Conservation (phyloP, 352 stramenopile species). For the Globisporangium yorkense region DNA sequence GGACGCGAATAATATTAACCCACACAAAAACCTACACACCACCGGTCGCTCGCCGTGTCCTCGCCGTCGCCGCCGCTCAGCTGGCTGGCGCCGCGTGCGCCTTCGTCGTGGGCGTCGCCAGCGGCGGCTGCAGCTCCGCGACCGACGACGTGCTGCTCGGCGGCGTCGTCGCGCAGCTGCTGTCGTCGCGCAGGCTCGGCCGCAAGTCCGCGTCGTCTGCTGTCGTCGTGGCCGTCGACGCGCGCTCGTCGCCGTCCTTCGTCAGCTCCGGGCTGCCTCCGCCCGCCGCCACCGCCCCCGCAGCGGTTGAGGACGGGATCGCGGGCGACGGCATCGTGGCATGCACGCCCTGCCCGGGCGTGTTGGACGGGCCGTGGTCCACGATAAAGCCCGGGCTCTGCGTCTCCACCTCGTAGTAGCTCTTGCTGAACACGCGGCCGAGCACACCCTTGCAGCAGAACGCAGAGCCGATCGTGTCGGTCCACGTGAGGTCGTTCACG, state of each 20-base stretch:
- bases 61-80: not conserved
- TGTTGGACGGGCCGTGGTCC: slow-evolving; percentile 47
- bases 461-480: slow-evolving; percentile 43
- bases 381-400: slow-evolving; percentile 59
- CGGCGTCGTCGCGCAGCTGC: slow-evolving; percentile 31
- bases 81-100: not conserved
- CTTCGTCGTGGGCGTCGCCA: slow-evolving; percentile 4
- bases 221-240: slow-evolving; percentile 28
- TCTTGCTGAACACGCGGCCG: slow-evolving; percentile 47
- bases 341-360: slow-evolving; percentile 49
- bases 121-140: slow-evolving; percentile 9
- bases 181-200: slow-evolving; percentile 27
- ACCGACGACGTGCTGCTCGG: slow-evolving; percentile 27
- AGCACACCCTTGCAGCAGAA: slow-evolving; percentile 69
- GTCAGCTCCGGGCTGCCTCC: slow-evolving; percentile 20
- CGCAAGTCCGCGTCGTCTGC: slow-evolving; percentile 23
- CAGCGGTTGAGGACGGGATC: slow-evolving; percentile 19
- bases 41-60: too few species aligned
- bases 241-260: slow-evolving; percentile 22
- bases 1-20: not conserved
- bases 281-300: slow-evolving; percentile 21
- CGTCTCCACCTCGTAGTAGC: slow-evolving; percentile 81
- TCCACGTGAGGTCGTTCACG: slow-evolving; percentile 49
- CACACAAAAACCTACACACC: not conserved
- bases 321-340: slow-evolving; percentile 50